Percentiles rank a stretch among this genome's conserved stretches.
Evolutionary conservation across 352 stramenopile genomes (phyloP).

Genomic region (Phytopythium boreale): DNA sequence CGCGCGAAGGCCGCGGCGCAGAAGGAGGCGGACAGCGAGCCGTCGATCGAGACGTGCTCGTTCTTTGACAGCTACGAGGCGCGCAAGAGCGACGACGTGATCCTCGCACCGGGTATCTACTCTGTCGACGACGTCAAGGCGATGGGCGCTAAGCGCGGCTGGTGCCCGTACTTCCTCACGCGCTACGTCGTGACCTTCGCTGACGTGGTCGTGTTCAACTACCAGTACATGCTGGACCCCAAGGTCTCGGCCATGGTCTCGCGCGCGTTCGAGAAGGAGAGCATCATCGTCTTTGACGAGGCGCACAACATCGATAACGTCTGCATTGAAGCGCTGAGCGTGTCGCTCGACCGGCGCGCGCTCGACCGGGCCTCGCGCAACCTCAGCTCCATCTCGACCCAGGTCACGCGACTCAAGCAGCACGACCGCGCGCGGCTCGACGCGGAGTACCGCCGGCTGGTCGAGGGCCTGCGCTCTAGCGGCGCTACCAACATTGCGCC

Average conservation of each 20-base stretch:
- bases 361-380: constrained; percentile 93
- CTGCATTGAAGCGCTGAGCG: constrained; percentile 98
- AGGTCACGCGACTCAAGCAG: constrained; percentile 88
- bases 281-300: constrained; percentile 97
- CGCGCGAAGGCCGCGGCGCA: constrained; percentile 57
- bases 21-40: not conserved
- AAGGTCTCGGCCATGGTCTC: constrained; percentile 93
- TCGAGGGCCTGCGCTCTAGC: constrained; percentile 94
- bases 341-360: constrained; percentile 92
- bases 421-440: constrained; percentile 90
- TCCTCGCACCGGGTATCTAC: constrained; percentile 94
- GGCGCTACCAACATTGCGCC: constrained; percentile 56
- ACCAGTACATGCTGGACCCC: constrained; percentile 99
- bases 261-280: constrained; percentile 93
- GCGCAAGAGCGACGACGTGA: constrained; percentile 87
- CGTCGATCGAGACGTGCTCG: constrained; percentile 72
- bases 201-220: constrained; percentile 99
- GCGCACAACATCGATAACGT: constrained; percentile 99
- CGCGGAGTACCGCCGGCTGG: constrained; percentile 94
- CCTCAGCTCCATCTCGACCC: constrained; percentile 71
- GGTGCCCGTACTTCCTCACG: constrained; percentile 99
- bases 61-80: constrained; percentile 92
- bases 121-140: constrained; percentile 96
- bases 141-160: constrained; percentile 88
- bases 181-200: constrained; percentile 96